A percentile compares a stretch with the other conserved stretches of the same genome.
phyloP scores from a whole-genome alignment of 768 basidiomycete species.

The Trametes punicea region DNA sequence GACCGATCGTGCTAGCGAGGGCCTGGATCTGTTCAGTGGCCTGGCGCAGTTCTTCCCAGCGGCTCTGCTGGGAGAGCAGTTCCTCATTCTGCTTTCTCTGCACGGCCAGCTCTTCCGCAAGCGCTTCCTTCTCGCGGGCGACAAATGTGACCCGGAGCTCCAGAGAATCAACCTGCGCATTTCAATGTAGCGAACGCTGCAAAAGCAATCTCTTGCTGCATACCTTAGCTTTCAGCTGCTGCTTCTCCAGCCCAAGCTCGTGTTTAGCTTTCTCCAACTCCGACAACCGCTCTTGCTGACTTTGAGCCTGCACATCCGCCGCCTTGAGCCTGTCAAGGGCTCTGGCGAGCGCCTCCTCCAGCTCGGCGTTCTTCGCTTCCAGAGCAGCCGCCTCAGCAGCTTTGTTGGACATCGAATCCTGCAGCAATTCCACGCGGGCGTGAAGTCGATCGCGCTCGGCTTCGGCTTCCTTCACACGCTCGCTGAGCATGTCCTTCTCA shows the following conservation, averaged over 20 bases:
- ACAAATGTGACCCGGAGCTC: slow-evolving; percentile 56
- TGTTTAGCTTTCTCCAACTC: slow-evolving; percentile 61
- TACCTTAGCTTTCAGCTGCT: slow-evolving; percentile 59
- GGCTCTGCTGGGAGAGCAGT: slow-evolving; percentile 58
- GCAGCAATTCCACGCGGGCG: slow-evolving; percentile 51
- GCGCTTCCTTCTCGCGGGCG: slow-evolving; percentile 60
- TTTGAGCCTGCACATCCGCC: slow-evolving; percentile 65
- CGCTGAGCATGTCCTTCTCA: slow-evolving; percentile 71
- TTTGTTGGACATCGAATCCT: slow-evolving; percentile 41
- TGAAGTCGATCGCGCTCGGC: slow-evolving; percentile 62
- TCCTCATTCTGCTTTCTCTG: slow-evolving; percentile 62
- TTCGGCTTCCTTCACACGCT: slow-evolving; percentile 59
- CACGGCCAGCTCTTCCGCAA: slow-evolving; percentile 44
- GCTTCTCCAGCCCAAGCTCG: slow-evolving; percentile 55
- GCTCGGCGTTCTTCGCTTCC: slow-evolving; percentile 51
- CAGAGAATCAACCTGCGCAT: slow-evolving; percentile 52
- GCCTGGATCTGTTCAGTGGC: slow-evolving; percentile 71
- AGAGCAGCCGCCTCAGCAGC: slow-evolving; percentile 45
- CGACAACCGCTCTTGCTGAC: slow-evolving; percentile 54
- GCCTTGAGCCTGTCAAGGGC: slow-evolving; percentile 69
- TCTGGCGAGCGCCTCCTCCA: slow-evolving; percentile 71
- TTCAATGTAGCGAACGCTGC: slow-evolving; percentile 16
- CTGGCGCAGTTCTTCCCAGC: slow-evolving; percentile 75
- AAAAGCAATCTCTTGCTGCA: slow-evolving; percentile 18
- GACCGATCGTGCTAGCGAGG: slow-evolving; percentile 57